Evolutionary conservation across 2,329 filamentous ascomycete genomes (phyloP).

Genomic region (Hypoxylon sp.): DNA sequence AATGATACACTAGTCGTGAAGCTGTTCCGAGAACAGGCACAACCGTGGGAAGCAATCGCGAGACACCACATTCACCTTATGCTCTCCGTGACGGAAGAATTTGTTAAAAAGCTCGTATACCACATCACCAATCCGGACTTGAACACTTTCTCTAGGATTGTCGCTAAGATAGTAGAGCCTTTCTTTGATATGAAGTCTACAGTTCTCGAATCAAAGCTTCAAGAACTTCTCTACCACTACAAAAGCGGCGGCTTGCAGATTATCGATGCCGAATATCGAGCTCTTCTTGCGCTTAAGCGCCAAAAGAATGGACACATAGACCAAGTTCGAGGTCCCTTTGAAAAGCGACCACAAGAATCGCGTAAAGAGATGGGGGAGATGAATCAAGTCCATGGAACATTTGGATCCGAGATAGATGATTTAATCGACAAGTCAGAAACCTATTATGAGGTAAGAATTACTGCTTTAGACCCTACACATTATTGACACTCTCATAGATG

Average conservation of each 20-base stretch:
- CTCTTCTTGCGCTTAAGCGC: constrained; percentile 27
- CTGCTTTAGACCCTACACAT: not conserved
- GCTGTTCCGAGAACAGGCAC: constrained; percentile 55
- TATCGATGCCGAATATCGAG: constrained; percentile 51
- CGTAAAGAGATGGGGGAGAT: constrained; percentile 33
- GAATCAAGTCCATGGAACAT: constrained; percentile 13
- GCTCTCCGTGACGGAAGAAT: constrained; percentile 47
- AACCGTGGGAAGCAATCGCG: constrained; percentile 56
- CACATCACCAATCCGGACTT: constrained; percentile 50
- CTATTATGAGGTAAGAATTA: constrained; percentile 56
- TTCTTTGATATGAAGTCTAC: constrained; percentile 47
- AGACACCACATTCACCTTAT: constrained; percentile 52
- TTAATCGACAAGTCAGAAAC: constrained; percentile 59
- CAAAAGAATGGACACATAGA: constrained; percentile 29
- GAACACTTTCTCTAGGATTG: constrained; percentile 41
- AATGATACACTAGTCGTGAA: constrained; percentile 54
- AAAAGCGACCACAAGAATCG: constrained; percentile 37
- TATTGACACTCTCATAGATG: constrained; percentile 39
- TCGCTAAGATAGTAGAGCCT: constrained; percentile 43
- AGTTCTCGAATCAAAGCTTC: constrained; percentile 51
- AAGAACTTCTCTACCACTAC: constrained; percentile 56
- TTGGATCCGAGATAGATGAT: constrained; percentile 53
- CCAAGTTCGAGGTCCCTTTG: constrained; percentile 36
- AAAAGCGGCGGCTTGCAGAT: constrained; percentile 50
- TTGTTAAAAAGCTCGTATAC: constrained; percentile 54